Evolutionary conservation across 352 stramenopile genomes (phyloP).

Genomic region (Bremia lactucae): DNA sequence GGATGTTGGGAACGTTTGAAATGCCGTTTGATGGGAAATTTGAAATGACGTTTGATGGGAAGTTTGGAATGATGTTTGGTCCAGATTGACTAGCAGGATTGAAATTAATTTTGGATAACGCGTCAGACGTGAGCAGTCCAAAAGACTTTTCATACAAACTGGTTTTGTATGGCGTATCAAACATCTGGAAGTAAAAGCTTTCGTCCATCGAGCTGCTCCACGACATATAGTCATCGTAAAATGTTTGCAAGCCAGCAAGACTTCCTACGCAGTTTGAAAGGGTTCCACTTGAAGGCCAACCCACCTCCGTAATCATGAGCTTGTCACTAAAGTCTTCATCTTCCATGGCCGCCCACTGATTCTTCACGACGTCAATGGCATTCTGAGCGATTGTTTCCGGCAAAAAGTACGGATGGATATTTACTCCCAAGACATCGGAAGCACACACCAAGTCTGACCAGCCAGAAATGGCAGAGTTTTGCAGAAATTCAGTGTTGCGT

Average conservation of each 20-base stretch:
- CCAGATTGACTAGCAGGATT: background rate
- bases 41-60: slow-evolving; percentile 1
- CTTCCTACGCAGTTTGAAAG: slow-evolving; percentile 21
- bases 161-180: slow-evolving; percentile 41
- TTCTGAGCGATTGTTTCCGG: slow-evolving; percentile 10
- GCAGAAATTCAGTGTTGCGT: slow-evolving; percentile 44
- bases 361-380: slow-evolving; percentile 30
- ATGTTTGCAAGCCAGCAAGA: slow-evolving; percentile 11
- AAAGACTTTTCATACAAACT: slow-evolving; percentile 33
- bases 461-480: slow-evolving; percentile 10
- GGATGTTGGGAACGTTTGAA: no score
- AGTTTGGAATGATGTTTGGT: background rate
- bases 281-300: slow-evolving; percentile 30
- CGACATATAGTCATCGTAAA: slow-evolving; percentile 39
- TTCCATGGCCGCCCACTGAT: slow-evolving; percentile 24
- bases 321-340: slow-evolving; percentile 30
- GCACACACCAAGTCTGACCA: slow-evolving; percentile 23
- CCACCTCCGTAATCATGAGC: slow-evolving; percentile 38
- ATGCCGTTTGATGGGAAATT: no score
- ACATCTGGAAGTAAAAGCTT: slow-evolving; percentile 65
- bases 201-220: slow-evolving; percentile 34
- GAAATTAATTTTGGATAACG: slow-evolving; percentile 16
- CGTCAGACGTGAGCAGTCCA: slow-evolving; percentile 29
- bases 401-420: slow-evolving; percentile 43
- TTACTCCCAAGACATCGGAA: slow-evolving; percentile 42